Conservation (phyloP, 2,329 filamentous ascomycete species). For the Aspergillus fumigatus region DNA sequence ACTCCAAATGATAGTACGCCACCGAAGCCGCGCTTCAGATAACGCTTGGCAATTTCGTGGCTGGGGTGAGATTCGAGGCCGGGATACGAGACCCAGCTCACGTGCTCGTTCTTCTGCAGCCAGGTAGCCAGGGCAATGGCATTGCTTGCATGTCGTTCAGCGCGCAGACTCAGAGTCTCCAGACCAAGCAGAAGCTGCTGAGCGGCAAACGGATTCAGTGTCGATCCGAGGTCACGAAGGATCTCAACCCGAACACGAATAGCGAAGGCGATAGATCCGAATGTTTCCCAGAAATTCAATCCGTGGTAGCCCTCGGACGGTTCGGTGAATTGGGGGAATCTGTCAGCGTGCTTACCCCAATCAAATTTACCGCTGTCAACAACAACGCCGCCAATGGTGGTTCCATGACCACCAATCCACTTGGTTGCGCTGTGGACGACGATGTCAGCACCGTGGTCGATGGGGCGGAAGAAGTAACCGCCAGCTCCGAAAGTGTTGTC, state of each 20-base stretch:
- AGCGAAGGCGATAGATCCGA: constrained; percentile 78
- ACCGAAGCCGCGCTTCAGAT: constrained; percentile 77
- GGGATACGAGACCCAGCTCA: constrained; percentile 91
- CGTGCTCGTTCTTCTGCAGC: constrained; percentile 76
- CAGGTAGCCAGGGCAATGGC: constrained; percentile 74
- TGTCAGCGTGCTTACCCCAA: constrained; percentile 77
- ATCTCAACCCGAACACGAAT: constrained; percentile 86
- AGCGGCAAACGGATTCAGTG: constrained; percentile 83
- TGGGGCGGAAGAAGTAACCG: constrained; percentile 80
- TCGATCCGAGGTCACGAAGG: constrained; percentile 76
- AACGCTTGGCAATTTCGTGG: constrained; percentile 79
- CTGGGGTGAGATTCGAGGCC: constrained; percentile 77
- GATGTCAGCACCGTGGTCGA: constrained; percentile 88
- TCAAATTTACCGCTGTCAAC: constrained; percentile 89
- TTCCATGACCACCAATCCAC: constrained; percentile 95
- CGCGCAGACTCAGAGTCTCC: constrained; percentile 83
- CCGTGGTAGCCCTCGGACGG: constrained; percentile 84
- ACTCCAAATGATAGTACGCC: constrained; percentile 92
- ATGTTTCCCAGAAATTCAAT: constrained; percentile 90
- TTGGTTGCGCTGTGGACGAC: constrained; percentile 93
- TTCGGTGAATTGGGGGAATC: constrained; percentile 91
- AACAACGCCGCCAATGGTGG: constrained; percentile 81
- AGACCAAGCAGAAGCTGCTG: constrained; percentile 86
- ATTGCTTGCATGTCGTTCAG: constrained; percentile 82
- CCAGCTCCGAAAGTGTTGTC: constrained; percentile 96